Base-by-base conservation (phyloP, 371 early-diverging fungal genomes). In the Saksenaea oblongispora region DNA sequence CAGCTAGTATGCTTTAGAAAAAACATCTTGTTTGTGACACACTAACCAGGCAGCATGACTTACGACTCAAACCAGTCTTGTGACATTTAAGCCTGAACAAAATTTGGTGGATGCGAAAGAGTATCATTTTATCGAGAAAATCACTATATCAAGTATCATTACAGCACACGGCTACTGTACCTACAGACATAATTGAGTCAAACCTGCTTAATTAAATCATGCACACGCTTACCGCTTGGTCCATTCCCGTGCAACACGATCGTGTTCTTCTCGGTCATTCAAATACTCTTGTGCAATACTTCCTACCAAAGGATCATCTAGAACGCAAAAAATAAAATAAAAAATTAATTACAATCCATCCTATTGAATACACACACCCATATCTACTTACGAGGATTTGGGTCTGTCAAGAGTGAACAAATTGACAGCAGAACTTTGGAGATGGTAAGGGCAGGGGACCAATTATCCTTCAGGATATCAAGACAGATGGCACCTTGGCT, bases 401-500 rank as follows among this genome's bases (percentile, higher is more conserved):
- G 97, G 76, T 98, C 99, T 17, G 98, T 98, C 67, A 99, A 84
- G 84, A 98, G 85, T 34, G 96, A 97, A 81, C 98, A 93, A 72
- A 99, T 95, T n/a, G 96, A 95, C 63, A 99, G 83, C 59, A 99
- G 83, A 14, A 99, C 98, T 84, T 97, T 97, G 47, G 94, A 93
- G 56, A 99, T 94, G 31, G 99, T 99, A 59, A 99, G 85, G 27
- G 99, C 99, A 58, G 99, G 99, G 51, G 97, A 96, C 99, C 99
- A 99, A 71, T 98, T 97, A 67, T 98, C 98, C 73, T 90, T 92
- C 69, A 99, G 85, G 66, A 99, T 98, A 74, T 98, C 98, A 76
- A 99, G 84, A 77, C 99, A 99, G 70, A 99, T 98, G 67, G 91
- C 91, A 56, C 99, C 99, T 77, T 97, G 97, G 71, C 93, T 91